Evolutionary conservation across 805 yeast genomes (phyloP).

Genomic region (Kazachstania psychrophila): DNA sequence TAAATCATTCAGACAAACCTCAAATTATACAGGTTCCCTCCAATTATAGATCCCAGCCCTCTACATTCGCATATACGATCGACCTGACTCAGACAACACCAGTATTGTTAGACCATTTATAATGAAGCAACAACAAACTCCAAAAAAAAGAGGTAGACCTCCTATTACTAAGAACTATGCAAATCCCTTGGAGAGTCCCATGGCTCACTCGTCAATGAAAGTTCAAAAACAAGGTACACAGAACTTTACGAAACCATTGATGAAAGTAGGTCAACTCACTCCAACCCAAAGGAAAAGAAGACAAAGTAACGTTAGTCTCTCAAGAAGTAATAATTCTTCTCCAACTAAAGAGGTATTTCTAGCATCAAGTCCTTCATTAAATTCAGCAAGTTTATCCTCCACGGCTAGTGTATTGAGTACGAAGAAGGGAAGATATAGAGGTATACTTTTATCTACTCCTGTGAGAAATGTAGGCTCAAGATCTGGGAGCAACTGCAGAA

Average conservation of each 20-base stretch:
- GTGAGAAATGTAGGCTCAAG: conserved; percentile 6
- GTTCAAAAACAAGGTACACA: conserved; percentile 25
- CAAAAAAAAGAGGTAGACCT: conserved; percentile 30
- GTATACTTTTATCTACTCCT: conserved; percentile 23
- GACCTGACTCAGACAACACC: too few relatives aligned
- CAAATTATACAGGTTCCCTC: too few relatives aligned
- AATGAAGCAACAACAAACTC: neutral
- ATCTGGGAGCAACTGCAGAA: neutral
- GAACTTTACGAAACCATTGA: conserved; percentile 25
- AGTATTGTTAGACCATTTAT: too few relatives aligned
- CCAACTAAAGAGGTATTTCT: neutral
- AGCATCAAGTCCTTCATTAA: neutral
- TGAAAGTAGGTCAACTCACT: conserved; percentile 27
- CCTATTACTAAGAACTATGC: conserved; percentile 28
- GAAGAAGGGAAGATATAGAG: conserved; percentile 24
- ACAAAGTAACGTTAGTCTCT: conserved; percentile 3
- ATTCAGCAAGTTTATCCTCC: too few relatives aligned
- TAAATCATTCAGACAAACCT: too few relatives aligned
- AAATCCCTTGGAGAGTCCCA: conserved; percentile 30
- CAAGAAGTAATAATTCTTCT: neutral
- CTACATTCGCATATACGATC: too few relatives aligned
- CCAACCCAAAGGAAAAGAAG: conserved; percentile 17
- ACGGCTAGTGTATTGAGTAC: conserved; percentile 5
- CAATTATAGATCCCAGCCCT: too few relatives aligned
- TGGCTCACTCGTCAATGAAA: conserved; percentile 30